These are phyloP conservation scores for Penicillium egyptiacum DNA, from an alignment of 495 filamentous ascomycete genomes.

Conservation along the genomic window DNA sequence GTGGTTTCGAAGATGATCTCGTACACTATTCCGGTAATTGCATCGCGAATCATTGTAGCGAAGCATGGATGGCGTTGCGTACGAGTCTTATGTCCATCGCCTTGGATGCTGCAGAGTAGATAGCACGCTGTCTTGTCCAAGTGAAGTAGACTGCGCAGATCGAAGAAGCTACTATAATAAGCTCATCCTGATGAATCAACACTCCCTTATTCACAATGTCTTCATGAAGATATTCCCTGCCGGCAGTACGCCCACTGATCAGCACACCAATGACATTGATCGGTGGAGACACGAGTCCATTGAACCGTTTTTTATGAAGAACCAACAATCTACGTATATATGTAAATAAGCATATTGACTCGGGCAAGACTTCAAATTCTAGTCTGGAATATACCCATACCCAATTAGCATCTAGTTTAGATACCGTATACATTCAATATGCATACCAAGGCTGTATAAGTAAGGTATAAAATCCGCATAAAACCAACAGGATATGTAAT, in stretches of 20 bases:
- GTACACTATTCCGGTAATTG: constrained; percentile 7
- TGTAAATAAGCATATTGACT: too few species aligned
- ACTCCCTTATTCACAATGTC: neutral
- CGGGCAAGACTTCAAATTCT: neutral
- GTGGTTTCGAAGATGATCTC: constrained; percentile 24
- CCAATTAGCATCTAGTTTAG: neutral
- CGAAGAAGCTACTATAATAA: neutral
- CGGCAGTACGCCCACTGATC: neutral
- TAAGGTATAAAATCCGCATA: neutral
- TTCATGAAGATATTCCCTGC: too few species aligned
- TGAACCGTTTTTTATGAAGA: neutral
- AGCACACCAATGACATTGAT: neutral
- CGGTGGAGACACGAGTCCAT: neutral
- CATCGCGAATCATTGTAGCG: neutral
- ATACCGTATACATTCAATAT: neutral
- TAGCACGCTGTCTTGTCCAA: neutral
- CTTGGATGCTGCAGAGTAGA: neutral
- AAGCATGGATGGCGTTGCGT: neutral
- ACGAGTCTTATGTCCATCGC: neutral
- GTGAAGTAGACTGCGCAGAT: neutral
- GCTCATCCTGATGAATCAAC: neutral
- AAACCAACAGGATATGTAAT: neutral
- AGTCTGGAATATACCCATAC: neutral
- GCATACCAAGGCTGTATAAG: neutral
- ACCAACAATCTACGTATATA: neutral